Evolutionary conservation across 108 stramenopile genomes (phyloP).

Genomic region (Discostella pseudostelligera): DNA sequence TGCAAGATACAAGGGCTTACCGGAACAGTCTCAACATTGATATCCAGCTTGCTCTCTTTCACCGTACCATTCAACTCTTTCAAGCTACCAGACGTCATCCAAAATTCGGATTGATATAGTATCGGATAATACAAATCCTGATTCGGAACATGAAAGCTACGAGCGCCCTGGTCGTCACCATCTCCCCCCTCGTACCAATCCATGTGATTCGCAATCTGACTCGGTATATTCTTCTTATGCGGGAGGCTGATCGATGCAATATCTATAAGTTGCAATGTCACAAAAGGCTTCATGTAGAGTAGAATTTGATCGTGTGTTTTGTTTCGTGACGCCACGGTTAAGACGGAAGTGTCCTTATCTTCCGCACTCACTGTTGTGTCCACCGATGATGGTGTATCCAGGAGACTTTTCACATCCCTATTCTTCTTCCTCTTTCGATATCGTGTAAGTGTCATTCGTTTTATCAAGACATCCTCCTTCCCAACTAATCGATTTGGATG

Average conservation of each 20-base stretch:
- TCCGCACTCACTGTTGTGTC: background rate
- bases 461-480: constrained; percentile 45
- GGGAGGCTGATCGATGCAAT: constrained; percentile 36
- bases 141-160: background rate
- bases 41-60: constrained; percentile 42
- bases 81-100: constrained; percentile 60
- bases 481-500: constrained; percentile 12
- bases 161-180: background rate
- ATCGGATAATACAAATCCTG: constrained; percentile 56
- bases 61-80: constrained; percentile 61
- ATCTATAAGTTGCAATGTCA: constrained; percentile 57
- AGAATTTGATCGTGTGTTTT: constrained; percentile 51
- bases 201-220: constrained; percentile 46
- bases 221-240: constrained; percentile 29
- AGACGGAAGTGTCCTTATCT: constrained; percentile 21
- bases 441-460: constrained; percentile 43
- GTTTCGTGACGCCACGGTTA: constrained; percentile 43
- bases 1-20: constrained; percentile 13
- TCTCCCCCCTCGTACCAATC: constrained; percentile 44
- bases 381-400: constrained; percentile 10
- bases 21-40: constrained; percentile 47
- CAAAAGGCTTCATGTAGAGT: constrained; percentile 50
- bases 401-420: constrained; percentile 49
- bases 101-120: constrained; percentile 70
- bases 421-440: constrained; percentile 46